Base-by-base conservation (phyloP, 768 basidiomycete species). In the Phylloporus rhodoxanthus region DNA sequence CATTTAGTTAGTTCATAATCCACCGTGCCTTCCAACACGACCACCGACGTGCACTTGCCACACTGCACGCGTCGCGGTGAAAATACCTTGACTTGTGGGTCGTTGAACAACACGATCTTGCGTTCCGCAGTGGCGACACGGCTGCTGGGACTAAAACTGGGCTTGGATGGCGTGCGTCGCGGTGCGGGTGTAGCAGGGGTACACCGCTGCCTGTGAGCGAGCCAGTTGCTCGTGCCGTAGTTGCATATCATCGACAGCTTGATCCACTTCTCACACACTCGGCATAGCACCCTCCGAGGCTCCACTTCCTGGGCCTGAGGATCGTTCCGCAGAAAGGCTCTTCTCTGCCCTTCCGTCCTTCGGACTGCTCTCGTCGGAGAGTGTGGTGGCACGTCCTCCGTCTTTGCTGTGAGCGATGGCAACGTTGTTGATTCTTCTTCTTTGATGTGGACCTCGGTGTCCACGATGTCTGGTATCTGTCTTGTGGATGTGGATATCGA, bases 231-330 rank as follows among this genome's bases (percentile, higher is more conserved):
- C 38, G 75, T 50, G 25, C 61, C 57, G 61, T 84, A 87, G 2
- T 66, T 57, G 7, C 60, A 57, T 1, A 8, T 29, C 14, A 62
- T 57, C 23, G 76, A 70, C 23, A 87, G 69, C 42, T 68, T 72
- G 49, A 88, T 72, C 84, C 84, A 86, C 51, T 73, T 79, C 47
- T 77, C 67, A 61, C 87, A 89, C 32, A 70, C 71, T 54, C 73
- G 75, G 62, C 87, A 89, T 43, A 77, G 67, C 15, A 78, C 79
- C 47, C 74, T 71, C 44, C 77, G 67, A 5, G 75, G 70, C 55
- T 79, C 71, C 15, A 81, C 69, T 45, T 72, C 74, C 43, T 75
- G 76, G 4, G 70, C 70, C 45, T 72, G 71, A 11, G 76, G 72
- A 61, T 87, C 85, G 3, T 71, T 64, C 46, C 79, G 76, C 3